Percentiles rank a stretch among this genome's conserved stretches.
Evolutionary conservation across 495 filamentous ascomycete species (phyloP).

Genomic region (Aspergillus baeticus): DNA sequence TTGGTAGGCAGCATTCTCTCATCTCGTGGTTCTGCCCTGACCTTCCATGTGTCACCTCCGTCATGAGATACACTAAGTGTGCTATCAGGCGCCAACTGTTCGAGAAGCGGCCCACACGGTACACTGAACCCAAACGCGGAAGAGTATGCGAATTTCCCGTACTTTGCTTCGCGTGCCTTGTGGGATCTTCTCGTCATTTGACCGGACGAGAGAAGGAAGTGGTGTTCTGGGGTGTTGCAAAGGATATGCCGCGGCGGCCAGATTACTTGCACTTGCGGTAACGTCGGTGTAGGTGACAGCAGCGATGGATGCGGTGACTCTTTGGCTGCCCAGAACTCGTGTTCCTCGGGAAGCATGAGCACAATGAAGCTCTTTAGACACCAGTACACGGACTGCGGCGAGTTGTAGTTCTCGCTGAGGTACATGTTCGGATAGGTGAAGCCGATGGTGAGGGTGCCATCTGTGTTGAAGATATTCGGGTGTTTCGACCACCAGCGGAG

Average conservation of each 20-base stretch:
- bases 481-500: constrained; percentile 74
- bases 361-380: constrained; percentile 68
- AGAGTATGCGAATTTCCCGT: constrained; percentile 70
- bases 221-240: constrained; percentile 31
- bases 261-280: not conserved
- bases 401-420: constrained; percentile 75
- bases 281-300: not conserved
- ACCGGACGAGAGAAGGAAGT: constrained; percentile 21
- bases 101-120: constrained; percentile 8
- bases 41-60: constrained; percentile 13
- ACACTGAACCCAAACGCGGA: constrained; percentile 61
- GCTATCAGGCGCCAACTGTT: constrained; percentile 18
- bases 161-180: constrained; percentile 73
- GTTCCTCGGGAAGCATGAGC: constrained; percentile 57
- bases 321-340: constrained; percentile 67
- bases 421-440: constrained; percentile 78
- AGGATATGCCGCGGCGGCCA: constrained; percentile 45
- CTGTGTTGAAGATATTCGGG: constrained; percentile 41
- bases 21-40: not conserved
- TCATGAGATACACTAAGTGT: constrained; percentile 9
- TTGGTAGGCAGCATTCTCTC: not conserved
- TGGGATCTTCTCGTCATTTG: constrained; percentile 42
- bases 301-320: constrained; percentile 42
- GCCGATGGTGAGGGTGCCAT: constrained; percentile 69
- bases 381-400: constrained; percentile 69